Base-by-base conservation (phyloP, 2,329 filamentous ascomycete species). In the Hypoxylon sp. region DNA sequence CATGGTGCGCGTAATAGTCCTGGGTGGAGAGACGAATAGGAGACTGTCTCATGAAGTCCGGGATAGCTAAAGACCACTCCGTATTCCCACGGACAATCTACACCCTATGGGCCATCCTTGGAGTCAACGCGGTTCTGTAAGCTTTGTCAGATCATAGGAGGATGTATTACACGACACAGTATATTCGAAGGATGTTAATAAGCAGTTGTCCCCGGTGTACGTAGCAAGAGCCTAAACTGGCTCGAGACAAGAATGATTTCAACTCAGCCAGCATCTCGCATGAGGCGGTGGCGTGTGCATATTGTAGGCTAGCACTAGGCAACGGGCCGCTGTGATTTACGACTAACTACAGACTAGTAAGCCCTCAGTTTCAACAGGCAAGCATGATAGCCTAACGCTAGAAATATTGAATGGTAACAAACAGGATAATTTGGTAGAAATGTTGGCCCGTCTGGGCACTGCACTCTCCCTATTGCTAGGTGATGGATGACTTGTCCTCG, bases 61-160 rank as follows among this genome's bases (percentile, higher is more conserved):
- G 52, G 31, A 58, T 57, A 44, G 33, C 58, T 55, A 58, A 48
- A 48, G 44, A 55, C 55, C 51, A 65, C 50, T 44, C 63, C 60
- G 57, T 62, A 17, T 54, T 37, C 63, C 29, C 47, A 22, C 42
- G 58, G 62, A 59, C 56, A 51, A 31, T 31, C 53, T 44, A 19
- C 50, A 46, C 54, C 62, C 52, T 35, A 62, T 47, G 52, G 55
- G 50, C 47, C 24, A 44, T 5, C 26, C 17, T 29, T 35, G 31
- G 42, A 63, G 46, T 67, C 52, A 55, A 66, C 22, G 42, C 48
- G 11, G 22, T 46, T 47, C 44, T 60, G 65, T 70, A 70, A 71
- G 69, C 69, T 67, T 70, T 71, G 66, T 71, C 69, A 71, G 69
- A 67, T 63, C 47, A 33, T 11, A 55, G 58, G 55, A 59, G 54